Evolutionary conservation across 306 rosid genomes (phyloP), one percentile per base, ranked within the genome.

Genomic region (Sicyos baderoa): DNA sequence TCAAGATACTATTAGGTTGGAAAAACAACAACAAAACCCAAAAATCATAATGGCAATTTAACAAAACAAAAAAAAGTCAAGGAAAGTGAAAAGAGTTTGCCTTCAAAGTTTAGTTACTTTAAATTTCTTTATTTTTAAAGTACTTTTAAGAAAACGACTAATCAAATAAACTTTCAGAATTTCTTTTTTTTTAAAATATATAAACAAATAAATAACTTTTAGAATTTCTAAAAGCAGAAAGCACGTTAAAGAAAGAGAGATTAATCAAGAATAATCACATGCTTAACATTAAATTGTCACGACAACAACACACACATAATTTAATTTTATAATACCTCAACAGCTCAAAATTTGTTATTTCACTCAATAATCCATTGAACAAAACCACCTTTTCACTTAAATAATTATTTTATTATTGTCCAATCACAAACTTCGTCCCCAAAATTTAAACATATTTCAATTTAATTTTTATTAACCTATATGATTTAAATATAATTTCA

Each of bases 251-350:
- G 32, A 23, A 57, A 58, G 12, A 58, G 9, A 14, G 15, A 27
- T 35, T n/a, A 1, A 61, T 9, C 1, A 32, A 61, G 7, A 35
- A 37, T 9, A 17, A 37, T n/a, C 48, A 61, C 68, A 61, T 61
- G 49, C 45, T 61, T 9, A 61, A 61, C 45, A 61, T 37, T 58
- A 58, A 58, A 25, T 58, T 25, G 44, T 58, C 44, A 58, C 32
- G 37, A 56, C 62, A 23, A 27, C 44, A 7, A 58, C 6, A 27
- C 42, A 0, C 40, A 23, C 7, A 11, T 1, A 21, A 4, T 5
- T 11, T 22, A 55, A 5, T 54, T 9, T 54, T 9, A 54, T 19
- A 45, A 10, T 45, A 45, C 50, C 14, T 9, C 10, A 44, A 44
- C 48, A 44, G 48, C 16, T 48, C 17, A 19, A 54, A 21, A 10